Conservation (phyloP, 768 basidiomycete genomes). For the Coprinopsis cinerea region DNA sequence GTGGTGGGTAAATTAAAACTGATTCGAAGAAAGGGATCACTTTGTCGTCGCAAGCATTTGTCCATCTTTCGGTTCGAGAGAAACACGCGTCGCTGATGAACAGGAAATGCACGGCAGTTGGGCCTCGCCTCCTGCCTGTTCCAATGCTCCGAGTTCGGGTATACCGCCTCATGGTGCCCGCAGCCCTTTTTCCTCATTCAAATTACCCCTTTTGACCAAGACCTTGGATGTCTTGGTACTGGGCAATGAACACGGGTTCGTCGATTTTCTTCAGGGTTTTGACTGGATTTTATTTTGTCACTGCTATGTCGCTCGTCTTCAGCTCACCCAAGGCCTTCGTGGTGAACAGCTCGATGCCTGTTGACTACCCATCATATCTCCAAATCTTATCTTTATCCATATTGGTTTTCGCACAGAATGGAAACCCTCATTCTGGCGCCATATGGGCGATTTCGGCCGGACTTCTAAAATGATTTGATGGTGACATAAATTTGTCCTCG, state of each 20-base stretch:
- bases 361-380: background rate
- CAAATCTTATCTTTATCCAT: conserved; percentile 4
- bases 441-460: conserved; percentile 6
- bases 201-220: background rate
- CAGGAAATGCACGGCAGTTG: too few relatives aligned
- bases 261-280: too few relatives aligned
- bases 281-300: background rate
- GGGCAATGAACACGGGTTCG: too few relatives aligned
- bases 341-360: background rate
- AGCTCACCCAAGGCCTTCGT: background rate
- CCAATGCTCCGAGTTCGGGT: background rate
- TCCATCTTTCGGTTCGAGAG: too few relatives aligned
- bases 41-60: too few relatives aligned
- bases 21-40: too few relatives aligned
- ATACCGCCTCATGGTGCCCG: conserved; percentile 1
- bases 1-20: too few relatives aligned
- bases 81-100: too few relatives aligned
- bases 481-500: conserved; percentile 12
- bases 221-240: background rate
- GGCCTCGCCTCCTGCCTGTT: background rate
- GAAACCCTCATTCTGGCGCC: conserved; percentile 8
- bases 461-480: conserved; percentile 10
- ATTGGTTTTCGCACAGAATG: background rate
- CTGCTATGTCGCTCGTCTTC: background rate
- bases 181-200: background rate